Evolutionary conservation across 164 flowering plant species (phyloP), one percentile per base, ranked within the genome.

Genomic region (Vitis riparia): DNA sequence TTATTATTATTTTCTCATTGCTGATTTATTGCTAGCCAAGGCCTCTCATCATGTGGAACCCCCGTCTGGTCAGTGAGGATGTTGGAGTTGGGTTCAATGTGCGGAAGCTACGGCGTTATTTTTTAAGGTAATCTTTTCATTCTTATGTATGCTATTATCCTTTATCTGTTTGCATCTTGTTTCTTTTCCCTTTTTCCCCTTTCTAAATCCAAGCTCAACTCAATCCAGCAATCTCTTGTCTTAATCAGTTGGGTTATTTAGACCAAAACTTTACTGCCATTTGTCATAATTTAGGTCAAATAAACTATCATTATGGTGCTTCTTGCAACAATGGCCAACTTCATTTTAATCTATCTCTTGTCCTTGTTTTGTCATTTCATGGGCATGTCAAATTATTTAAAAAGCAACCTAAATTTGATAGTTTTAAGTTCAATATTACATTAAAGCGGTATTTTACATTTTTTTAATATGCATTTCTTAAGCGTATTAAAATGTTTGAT

Each of bases 11-110:
- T 23, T 61, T 11, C 11, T 62, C 68, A 60, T 37, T 29, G 27
- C 27, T n/a, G 44, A 29, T 47, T 9, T 75, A 27, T 63, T 86
- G 63, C 73, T 79, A 93, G 96, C 98, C 93, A 68, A 88, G 92
- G 82, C 98, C 98, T 79, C 98, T 93, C 63, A 86, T 95, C 78
- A 95, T 95, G 99, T 95, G 99, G 98, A 95, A 95, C 69, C 99
- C 99, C 27, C 94, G 98, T 57, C 95, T 95, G 32, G 61, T 93
- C 62, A 95, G 98, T 73, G 98, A 85, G 75, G 99, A 95, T 69
- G 99, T 95, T 55, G 99, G 99, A 68, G 94, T 95, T 65, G 99
- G 99, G 15, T 79, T 87, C 75, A 95, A 95, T 76, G 99, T 93
- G 51, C 85, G 99, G 58, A 85, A 87, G 61, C 78, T 95, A 73